Conservation (phyloP, 768 basidiomycete species). For the Lactarius sanguifluus region DNA sequence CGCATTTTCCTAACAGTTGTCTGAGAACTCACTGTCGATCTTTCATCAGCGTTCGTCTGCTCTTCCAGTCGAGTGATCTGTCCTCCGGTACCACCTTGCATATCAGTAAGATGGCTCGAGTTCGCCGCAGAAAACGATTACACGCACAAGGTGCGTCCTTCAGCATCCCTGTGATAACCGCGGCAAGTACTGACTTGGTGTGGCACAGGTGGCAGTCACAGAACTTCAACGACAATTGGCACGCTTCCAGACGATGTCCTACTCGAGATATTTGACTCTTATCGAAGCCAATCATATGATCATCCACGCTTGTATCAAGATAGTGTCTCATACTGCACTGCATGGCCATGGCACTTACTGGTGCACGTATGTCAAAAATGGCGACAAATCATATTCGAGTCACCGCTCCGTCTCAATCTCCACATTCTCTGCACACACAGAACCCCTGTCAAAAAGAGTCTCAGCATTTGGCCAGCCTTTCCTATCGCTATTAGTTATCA, state of each 20-base stretch:
- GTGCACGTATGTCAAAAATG: background rate
- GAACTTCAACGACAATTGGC: background rate
- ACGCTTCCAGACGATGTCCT: background rate
- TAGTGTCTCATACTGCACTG: too few relatives aligned
- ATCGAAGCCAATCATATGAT: background rate
- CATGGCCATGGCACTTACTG: background rate
- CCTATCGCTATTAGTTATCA: background rate
- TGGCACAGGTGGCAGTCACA: background rate
- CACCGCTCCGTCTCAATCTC: background rate
- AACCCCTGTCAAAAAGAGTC: background rate
- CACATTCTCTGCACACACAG: background rate
- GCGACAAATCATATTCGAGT: background rate
- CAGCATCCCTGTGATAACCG: background rate
- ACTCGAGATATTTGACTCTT: background rate
- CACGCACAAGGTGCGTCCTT: background rate
- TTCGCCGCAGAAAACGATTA: background rate
- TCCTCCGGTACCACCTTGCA: background rate
- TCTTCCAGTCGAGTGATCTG: background rate
- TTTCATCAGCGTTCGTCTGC: background rate
- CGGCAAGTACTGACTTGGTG: background rate
- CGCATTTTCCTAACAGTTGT: constrained; percentile 47
- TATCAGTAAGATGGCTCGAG: background rate
- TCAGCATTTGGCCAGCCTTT: background rate
- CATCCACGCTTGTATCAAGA: too few relatives aligned
- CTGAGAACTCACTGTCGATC: background rate